A percentile compares a stretch with the other conserved stretches of the same genome.
These are phyloP conservation scores for Sclerotinia trifoliorum DNA, from an alignment of 2,329 filamentous ascomycete genomes.

Conservation along the genomic window DNA sequence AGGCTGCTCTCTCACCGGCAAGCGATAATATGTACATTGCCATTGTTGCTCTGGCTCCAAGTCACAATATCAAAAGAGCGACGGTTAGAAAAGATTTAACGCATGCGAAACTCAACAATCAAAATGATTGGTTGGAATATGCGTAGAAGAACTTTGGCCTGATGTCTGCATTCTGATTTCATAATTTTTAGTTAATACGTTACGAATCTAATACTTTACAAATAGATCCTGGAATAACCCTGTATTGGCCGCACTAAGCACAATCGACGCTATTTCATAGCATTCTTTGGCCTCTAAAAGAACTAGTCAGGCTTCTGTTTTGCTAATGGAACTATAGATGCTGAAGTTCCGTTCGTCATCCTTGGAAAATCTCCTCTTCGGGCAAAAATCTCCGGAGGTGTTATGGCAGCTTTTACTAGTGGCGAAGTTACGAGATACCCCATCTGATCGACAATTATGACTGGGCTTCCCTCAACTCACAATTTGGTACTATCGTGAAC, in stretches of 20 bases:
- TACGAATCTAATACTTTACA: background rate
- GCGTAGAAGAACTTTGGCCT: constrained; percentile 51
- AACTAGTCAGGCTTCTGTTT: constrained; percentile 52
- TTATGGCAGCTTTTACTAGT: constrained; percentile 54
- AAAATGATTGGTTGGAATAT: constrained; percentile 48
- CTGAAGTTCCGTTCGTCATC: constrained; percentile 55
- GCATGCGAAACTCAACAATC: background rate
- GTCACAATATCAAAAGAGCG: background rate
- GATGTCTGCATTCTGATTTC: constrained; percentile 19
- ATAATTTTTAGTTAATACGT: background rate
- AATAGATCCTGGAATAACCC: background rate
- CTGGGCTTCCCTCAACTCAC: constrained; percentile 48
- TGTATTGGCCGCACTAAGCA: constrained; percentile 48
- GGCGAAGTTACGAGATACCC: constrained; percentile 55
- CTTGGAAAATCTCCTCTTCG: constrained; percentile 50
- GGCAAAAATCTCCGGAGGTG: constrained; percentile 52
- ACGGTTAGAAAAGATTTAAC: background rate
- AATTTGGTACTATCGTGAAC: constrained; percentile 54
- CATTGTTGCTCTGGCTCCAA: too few species aligned
- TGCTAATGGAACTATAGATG: constrained; percentile 50
- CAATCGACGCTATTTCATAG: constrained; percentile 46
- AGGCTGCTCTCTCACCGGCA: too few species aligned
- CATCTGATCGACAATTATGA: constrained; percentile 56
- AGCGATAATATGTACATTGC: too few species aligned
- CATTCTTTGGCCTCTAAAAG: constrained; percentile 50